Percentiles rank a stretch among this genome's conserved stretches.
Conservation (phyloP, 257 asterid species). For the Anisodus acutangulus region DNA sequence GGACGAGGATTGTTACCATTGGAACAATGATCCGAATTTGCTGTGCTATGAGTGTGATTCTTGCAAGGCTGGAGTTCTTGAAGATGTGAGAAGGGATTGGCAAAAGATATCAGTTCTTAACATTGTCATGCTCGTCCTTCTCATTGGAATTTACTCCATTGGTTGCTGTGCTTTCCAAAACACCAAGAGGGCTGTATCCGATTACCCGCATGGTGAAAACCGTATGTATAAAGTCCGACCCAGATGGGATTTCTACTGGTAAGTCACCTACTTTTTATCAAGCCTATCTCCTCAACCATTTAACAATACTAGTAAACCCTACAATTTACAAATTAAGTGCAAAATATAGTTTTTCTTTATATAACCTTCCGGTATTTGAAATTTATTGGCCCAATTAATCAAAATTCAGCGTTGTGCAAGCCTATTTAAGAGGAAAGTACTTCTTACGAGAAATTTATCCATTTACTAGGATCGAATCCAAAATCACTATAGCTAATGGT, state of each 20-base stretch:
- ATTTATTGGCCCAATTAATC: neutral
- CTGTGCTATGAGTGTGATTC: conserved; percentile 92
- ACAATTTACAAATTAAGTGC: neutral
- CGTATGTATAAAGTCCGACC: conserved; percentile 88
- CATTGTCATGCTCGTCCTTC: conserved; percentile 75
- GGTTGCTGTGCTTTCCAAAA: conserved; percentile 96
- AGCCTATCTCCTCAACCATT: neutral
- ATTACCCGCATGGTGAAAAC: conserved; percentile 67
- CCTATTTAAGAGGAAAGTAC: neutral
- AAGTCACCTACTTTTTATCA: conserved; percentile 2
- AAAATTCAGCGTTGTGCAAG: neutral
- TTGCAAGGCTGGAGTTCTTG: conserved; percentile 94
- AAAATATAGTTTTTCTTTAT: no score
- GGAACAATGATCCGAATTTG: conserved; percentile 74
- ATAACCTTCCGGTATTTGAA: neutral
- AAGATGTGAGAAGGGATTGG: conserved; percentile 82
- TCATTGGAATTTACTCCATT: conserved; percentile 78
- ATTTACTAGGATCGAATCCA: neutral
- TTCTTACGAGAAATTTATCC: neutral
- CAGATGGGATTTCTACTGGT: conserved; percentile 97
- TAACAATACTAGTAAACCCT: no score
- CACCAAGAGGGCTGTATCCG: conserved; percentile 64
- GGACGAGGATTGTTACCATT: conserved; percentile 79
- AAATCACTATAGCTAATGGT: neutral
- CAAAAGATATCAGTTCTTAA: conserved; percentile 82